Base-by-base conservation (phyloP, 345 rosid species). In the Eucalyptus cladocalyx region DNA sequence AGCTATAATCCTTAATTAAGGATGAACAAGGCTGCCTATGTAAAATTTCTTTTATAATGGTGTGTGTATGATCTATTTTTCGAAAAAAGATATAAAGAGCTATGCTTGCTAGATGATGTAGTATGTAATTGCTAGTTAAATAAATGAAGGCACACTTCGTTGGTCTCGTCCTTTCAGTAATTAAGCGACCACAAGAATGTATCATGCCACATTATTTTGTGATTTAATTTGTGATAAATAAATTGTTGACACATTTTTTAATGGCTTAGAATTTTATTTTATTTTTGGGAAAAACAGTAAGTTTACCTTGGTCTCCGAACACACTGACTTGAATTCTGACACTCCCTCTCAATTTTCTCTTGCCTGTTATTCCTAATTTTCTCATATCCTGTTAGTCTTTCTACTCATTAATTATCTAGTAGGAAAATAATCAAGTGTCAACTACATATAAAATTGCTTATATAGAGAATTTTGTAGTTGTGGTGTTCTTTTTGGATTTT, bases 51-150 rank as follows among this genome's bases (percentile, higher is more conserved):
- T 62, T 62, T 6, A 62, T 30, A 13, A 13, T 62, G 32, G 69
- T 13, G 69, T 53, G 69, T 62, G 69, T 28, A 62, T 4, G 69
- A 62, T 30, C 8, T 62, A 30, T 62, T 12, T 62, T 62, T 62
- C 69, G 0, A 51, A 30, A 28, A 62, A 62, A 3, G 0, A 62
- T 62, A 62, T 1, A 30, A 34, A 13, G 69, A 30, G 8, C 0
- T 62, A 28, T 62, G 69, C 69, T 62, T 62, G 69, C 34, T 30
- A 62, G 69, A 62, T 6, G 32, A 62, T 62, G 8, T 62, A 30
- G 69, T 28, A 13, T 62, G 69, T 13, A 30, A 30, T 28, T 62
- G 8, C 16, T 28, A 17, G 9, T 12, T 30, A 62, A 28, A 0
- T 62, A 62, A 62, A 62, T 28, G 34, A 62, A 28, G 16, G 69